Conservation (phyloP, 495 filamentous ascomycete genomes). For the Podospora fimiseda region DNA sequence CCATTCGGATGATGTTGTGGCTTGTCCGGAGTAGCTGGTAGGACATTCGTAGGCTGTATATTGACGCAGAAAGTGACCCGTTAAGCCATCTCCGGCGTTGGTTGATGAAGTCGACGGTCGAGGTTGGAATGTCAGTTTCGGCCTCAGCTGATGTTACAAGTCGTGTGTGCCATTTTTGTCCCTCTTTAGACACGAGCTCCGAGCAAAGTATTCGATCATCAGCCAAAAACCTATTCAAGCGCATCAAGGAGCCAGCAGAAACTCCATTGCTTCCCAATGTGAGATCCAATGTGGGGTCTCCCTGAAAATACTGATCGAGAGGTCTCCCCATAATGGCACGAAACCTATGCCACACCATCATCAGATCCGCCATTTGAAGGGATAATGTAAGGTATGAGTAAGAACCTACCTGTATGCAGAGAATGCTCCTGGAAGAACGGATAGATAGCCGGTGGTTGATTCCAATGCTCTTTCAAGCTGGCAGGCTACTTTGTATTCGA, state of each 20-base stretch:
- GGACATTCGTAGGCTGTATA: slow-evolving; percentile 98
- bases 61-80: slow-evolving; percentile 93
- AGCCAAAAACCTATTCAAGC: slow-evolving; percentile 99
- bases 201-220: slow-evolving; percentile 99
- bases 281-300: slow-evolving; percentile 95
- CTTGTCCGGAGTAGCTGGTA: slow-evolving; percentile 97
- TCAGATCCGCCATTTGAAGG: slow-evolving; percentile 81
- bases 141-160: slow-evolving; percentile 98
- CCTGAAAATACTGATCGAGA: slow-evolving; percentile 97
- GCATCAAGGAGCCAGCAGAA: slow-evolving; percentile 99
- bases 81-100: slow-evolving; percentile 98
- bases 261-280: slow-evolving; percentile 96
- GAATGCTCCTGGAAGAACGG: slow-evolving; percentile 95
- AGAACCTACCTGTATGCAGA: slow-evolving; percentile 97
- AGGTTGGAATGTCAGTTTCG: slow-evolving; percentile 97
- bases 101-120: slow-evolving; percentile 92
- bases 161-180: slow-evolving; percentile 96
- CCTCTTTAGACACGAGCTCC: slow-evolving; percentile 95
- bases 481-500: slow-evolving; percentile 99
- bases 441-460: slow-evolving; percentile 94
- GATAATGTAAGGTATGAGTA: too few species aligned
- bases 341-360: slow-evolving; percentile 84
- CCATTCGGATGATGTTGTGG: slow-evolving; percentile 95
- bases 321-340: slow-evolving; percentile 96
- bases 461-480: slow-evolving; percentile 97